Evolutionary conservation across 257 asterid genomes (phyloP).

Genomic region (Solanum stenotomum): DNA sequence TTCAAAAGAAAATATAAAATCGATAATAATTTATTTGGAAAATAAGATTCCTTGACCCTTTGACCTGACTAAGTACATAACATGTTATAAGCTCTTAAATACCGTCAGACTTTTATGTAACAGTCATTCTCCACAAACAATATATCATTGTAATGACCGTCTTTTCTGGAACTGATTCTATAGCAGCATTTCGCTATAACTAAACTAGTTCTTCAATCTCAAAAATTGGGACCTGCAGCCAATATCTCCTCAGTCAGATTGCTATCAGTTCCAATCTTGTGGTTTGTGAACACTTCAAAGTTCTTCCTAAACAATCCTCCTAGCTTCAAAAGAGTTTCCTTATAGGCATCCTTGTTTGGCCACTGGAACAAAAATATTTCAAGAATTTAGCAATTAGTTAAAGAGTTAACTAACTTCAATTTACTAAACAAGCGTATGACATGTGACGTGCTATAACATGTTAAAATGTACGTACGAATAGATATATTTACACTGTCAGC

Average conservation of each 20-base stretch:
- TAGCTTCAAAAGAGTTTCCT: conserved; percentile 54
- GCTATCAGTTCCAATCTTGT: conserved; percentile 63
- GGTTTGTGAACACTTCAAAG: conserved; percentile 51
- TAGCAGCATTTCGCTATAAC: too few relatives aligned
- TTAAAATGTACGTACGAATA: neutral
- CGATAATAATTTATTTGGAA: neutral
- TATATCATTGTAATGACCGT: neutral
- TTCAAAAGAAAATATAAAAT: neutral
- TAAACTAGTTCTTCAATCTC: neutral
- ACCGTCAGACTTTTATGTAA: neutral
- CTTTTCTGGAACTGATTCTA: neutral
- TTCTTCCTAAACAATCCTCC: conserved; percentile 76
- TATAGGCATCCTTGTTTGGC: conserved; percentile 54
- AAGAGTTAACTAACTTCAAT: neutral
- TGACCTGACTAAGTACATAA: neutral
- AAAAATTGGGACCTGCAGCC: conserved; percentile 78
- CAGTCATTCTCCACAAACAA: neutral
- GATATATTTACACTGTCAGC: neutral
- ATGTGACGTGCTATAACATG: neutral
- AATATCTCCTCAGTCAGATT: conserved; percentile 56
- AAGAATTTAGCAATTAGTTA: neutral
- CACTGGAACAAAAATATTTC: conserved; percentile 34
- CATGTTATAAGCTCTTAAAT: neutral
- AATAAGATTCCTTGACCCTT: neutral
- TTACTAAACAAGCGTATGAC: neutral